A percentile compares a stretch with the other conserved stretches of the same genome.
phyloP scores from a whole-genome alignment of 345 rosid genomes.

The Isatis tinctoria region DNA sequence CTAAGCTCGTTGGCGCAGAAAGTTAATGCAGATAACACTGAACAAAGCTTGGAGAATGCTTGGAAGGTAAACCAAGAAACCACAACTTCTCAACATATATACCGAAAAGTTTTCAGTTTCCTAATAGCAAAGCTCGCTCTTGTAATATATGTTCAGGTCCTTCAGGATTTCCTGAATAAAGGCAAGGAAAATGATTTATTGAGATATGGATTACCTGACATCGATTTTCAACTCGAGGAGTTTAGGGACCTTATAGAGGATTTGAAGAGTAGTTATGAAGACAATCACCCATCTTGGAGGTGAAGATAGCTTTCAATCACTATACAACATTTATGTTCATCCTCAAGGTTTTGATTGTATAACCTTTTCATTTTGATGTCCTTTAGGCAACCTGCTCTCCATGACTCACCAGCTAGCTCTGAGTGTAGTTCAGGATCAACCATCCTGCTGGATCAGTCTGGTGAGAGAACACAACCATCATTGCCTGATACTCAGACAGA shows the following conservation, averaged over 20 bases:
- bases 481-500: constrained; percentile 38
- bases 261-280: constrained; percentile 56
- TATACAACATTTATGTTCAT: background rate
- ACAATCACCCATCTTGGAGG: constrained; percentile 75
- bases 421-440: constrained; percentile 87
- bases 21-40: constrained; percentile 70
- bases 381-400: constrained; percentile 70
- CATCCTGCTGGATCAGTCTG: constrained; percentile 36
- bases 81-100: background rate
- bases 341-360: constrained; percentile 1
- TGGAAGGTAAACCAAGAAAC: constrained; percentile 67
- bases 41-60: constrained; percentile 90
- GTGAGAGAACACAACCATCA: constrained; percentile 48
- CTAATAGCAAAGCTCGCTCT: constrained; percentile 3
- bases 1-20: constrained; percentile 71
- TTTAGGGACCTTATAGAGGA: constrained; percentile 74
- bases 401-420: constrained; percentile 86
- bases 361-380: constrained; percentile 36
- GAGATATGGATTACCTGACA: constrained; percentile 47
- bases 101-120: background rate
- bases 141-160: constrained; percentile 50
- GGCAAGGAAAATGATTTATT: constrained; percentile 45
- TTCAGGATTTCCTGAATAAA: constrained; percentile 67
- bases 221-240: constrained; percentile 69
- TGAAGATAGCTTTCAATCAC: constrained; percentile 3